Evolutionary conservation across 2,329 filamentous ascomycete species (phyloP), one percentile per base, ranked within the genome.

Genomic region (Fusarium domesticum): DNA sequence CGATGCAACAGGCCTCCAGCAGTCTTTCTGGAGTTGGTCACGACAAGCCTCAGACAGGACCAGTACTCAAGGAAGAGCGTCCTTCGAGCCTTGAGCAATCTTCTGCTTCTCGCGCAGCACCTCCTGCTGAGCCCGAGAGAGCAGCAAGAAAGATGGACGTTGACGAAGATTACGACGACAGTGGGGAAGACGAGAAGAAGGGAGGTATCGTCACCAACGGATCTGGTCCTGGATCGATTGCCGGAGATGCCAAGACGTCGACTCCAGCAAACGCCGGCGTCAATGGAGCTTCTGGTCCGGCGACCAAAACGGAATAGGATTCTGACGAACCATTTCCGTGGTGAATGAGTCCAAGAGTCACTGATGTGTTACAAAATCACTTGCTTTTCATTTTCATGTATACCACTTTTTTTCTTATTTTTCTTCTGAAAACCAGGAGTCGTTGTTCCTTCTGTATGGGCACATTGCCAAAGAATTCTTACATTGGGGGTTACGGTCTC

Each of bases 81-180:
- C 66, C 73, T 28, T 68, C 75, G 39, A 65, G 54, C 16, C 42
- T 61, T 36, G 65, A 68, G 42, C 64, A 64, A 42, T 62, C 70
- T 17, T 62, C 69, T 16, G 63, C 69, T 31, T 58, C 72, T 18
- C 71, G 74, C 23, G 69, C 78, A 19, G 67, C 76, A 2, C 73
- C 77, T 17, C 71, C 76, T 16, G 67, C 51, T 15, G 92, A 97
- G 70, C 88, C 90, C 8, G 83, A 87, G 65, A 73, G 83, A 41
- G 90, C 93, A 25, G 89, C 90, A 16, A 80, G 93, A 17, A 95
- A 95, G 68, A 95, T 98, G 82, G 92, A 97, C 6, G 88, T 97
- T 16, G 91, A 98, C 57, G 93, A 98, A 65, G 87, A 97, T 64
- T 97, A 98, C 60, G 92, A 97, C 64, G 92, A 97, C 60, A 92